These are phyloP conservation scores for Lepiota venenata DNA, from an alignment of 768 basidiomycete species.

Conservation along the genomic window DNA sequence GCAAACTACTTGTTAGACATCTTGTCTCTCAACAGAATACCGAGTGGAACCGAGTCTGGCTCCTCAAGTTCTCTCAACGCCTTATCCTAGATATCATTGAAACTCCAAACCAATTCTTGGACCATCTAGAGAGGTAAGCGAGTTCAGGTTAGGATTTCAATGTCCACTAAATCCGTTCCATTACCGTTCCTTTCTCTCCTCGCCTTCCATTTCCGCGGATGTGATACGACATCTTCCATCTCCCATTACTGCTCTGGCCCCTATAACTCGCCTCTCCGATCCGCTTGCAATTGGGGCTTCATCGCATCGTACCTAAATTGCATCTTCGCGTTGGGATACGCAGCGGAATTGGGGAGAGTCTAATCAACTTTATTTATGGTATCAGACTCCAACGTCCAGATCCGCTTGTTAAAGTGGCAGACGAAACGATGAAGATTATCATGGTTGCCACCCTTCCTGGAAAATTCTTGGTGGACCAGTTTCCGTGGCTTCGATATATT, in stretches of 20 bases:
- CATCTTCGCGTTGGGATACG: not conserved
- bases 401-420: constrained; percentile 35
- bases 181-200: too few relatives aligned
- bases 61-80: not conserved
- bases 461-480: too few relatives aligned
- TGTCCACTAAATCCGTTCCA: too few relatives aligned
- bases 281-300: not conserved
- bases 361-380: constrained; percentile 40
- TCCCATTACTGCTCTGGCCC: constrained; percentile 7
- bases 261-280: constrained; percentile 19
- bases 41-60: not conserved
- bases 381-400: constrained; percentile 34
- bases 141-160: too few relatives aligned
- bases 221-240: constrained; percentile 22
- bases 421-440: constrained; percentile 28
- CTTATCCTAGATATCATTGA: not conserved
- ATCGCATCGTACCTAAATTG: not conserved
- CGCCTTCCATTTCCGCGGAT: too few relatives aligned
- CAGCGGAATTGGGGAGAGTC: constrained; percentile 6
- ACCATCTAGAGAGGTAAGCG: not conserved
- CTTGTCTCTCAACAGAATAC: not conserved
- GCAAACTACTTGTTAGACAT: not conserved
- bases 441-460: too few relatives aligned
- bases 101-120: not conserved
- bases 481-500: too few relatives aligned